Evolutionary conservation across 2,329 filamentous ascomycete genomes (phyloP).

Genomic region (Exophiala oligosperma): DNA sequence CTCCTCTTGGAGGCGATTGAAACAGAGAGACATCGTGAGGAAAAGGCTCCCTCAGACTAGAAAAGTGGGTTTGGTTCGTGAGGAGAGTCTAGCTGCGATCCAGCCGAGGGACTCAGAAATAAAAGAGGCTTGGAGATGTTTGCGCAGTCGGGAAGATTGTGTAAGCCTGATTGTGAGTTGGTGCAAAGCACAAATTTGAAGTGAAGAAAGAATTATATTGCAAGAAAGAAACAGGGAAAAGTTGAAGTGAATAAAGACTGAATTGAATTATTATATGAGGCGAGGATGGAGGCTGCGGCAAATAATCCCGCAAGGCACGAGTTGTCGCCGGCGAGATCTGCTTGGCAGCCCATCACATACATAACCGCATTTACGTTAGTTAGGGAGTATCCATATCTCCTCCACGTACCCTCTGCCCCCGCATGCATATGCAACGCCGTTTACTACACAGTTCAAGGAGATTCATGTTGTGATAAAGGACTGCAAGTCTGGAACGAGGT

Average conservation of each 20-base stretch:
- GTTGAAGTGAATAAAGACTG: slow-evolving; percentile 10
- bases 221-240: not conserved
- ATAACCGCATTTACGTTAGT: no score
- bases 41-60: not conserved
- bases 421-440: no score
- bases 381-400: no score
- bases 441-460: no score
- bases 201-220: not conserved
- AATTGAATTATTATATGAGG: not conserved
- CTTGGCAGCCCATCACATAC: not conserved
- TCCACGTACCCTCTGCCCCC: no score
- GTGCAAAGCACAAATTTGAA: not conserved
- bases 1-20: slow-evolving; percentile 85
- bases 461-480: no score
- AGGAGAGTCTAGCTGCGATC: not conserved
- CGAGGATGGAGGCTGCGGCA: not conserved
- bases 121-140: not conserved
- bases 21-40: slow-evolving; percentile 74
- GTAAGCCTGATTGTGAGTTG: no score
- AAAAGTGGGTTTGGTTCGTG: not conserved
- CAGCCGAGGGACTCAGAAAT: not conserved
- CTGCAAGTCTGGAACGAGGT: no score
- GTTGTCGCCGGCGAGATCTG: not conserved
- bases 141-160: not conserved
- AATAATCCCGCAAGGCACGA: not conserved